Conservation (phyloP, 805 yeast species). For the Zygosaccharomyces lentus region DNA sequence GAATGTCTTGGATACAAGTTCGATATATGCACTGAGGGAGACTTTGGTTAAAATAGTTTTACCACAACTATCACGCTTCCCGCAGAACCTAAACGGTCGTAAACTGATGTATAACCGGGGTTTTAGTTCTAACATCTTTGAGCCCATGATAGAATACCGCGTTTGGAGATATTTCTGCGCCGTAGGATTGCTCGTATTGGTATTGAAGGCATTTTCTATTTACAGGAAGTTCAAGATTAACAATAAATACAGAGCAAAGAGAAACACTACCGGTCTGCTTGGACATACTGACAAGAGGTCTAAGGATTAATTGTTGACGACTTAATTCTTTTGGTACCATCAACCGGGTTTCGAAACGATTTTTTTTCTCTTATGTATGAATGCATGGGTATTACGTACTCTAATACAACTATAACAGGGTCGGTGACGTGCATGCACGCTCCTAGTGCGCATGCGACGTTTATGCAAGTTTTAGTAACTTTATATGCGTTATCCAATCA, state of each 20-base stretch:
- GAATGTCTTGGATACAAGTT: constrained; percentile 33
- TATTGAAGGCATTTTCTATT: constrained; percentile 7
- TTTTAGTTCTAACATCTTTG: constrained; percentile 39
- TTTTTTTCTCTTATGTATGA: not conserved
- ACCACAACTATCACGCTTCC: constrained; percentile 23
- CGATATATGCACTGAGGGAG: constrained; percentile 35
- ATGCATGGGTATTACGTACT: not conserved
- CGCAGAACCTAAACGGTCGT: constrained; percentile 22
- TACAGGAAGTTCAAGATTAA: constrained; percentile 10
- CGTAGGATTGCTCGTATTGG: constrained; percentile 1
- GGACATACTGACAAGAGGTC: constrained; percentile 15
- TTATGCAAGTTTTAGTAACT: not conserved
- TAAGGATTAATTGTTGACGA: constrained; percentile 14
- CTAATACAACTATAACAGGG: not conserved
- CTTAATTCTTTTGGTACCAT: not conserved
- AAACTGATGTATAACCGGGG: constrained; percentile 45
- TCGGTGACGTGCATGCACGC: not conserved
- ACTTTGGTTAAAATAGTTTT: constrained; percentile 39
- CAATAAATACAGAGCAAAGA: constrained; percentile 23
- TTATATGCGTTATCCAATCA: not conserved
- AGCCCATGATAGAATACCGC: constrained; percentile 43
- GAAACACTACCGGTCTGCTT: constrained; percentile 21
- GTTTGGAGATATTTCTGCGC: constrained; percentile 39
- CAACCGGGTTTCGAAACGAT: not conserved
- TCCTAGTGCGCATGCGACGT: not conserved